A percentile compares a stretch with the other conserved stretches of the same genome.
These are phyloP conservation scores for Nissolia schottii DNA, from an alignment of 306 rosid species.

Conservation along the genomic window DNA sequence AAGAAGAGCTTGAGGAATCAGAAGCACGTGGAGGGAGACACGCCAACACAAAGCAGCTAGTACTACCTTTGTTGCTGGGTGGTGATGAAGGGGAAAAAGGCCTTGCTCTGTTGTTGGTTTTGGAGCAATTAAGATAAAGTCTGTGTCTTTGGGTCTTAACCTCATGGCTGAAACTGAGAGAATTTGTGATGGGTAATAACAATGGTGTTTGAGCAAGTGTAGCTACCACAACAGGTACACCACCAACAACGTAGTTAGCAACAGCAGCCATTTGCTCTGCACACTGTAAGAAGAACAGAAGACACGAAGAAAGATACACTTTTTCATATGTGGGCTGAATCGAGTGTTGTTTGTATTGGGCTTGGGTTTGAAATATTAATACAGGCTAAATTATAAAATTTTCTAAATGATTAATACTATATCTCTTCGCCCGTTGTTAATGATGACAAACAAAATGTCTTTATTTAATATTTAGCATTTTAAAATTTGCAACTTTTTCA, in stretches of 20 bases:
- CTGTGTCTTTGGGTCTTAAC: background rate
- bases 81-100: constrained; percentile 27
- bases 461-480: too few relatives aligned
- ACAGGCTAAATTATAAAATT: too few relatives aligned
- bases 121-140: constrained; percentile 1
- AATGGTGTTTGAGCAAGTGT: background rate
- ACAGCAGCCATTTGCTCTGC: constrained; percentile 14
- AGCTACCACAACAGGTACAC: background rate
- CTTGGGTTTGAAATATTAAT: too few relatives aligned
- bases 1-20: constrained; percentile 28
- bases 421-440: too few relatives aligned
- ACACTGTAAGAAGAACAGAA: background rate
- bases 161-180: background rate
- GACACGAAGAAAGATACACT: background rate
- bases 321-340: background rate
- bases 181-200: background rate
- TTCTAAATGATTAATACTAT: too few relatives aligned
- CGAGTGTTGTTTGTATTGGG: background rate
- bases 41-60: constrained; percentile 32
- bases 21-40: constrained; percentile 42
- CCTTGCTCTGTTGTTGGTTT: background rate
- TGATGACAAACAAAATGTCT: too few relatives aligned
- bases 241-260: constrained; percentile 17
- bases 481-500: too few relatives aligned
- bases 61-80: background rate